phyloP scores from a whole-genome alignment of 805 yeast species.

The Lipomyces sp. region DNA sequence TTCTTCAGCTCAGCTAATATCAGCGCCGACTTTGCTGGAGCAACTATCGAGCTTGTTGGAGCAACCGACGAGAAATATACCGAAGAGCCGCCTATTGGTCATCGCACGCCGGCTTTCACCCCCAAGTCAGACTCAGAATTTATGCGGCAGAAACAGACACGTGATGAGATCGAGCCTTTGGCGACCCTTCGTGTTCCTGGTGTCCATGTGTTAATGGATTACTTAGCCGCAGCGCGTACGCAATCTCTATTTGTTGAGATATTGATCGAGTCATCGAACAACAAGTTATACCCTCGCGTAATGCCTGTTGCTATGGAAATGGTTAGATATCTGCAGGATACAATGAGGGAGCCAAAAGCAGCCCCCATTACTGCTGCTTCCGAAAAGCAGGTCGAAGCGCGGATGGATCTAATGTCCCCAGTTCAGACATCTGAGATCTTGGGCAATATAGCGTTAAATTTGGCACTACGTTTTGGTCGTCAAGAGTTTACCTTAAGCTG shows the following conservation, averaged over 20 bases:
- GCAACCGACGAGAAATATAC: slow-evolving; percentile 29
- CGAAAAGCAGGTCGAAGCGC: not conserved
- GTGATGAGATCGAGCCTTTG: slow-evolving; percentile 13
- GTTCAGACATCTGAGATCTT: slow-evolving; percentile 46
- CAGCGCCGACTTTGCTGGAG: slow-evolving; percentile 32
- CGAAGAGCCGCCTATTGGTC: slow-evolving; percentile 24
- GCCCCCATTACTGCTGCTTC: not conserved
- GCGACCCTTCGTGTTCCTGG: slow-evolving; percentile 40
- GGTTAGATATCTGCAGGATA: slow-evolving; percentile 53
- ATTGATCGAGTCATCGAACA: slow-evolving; percentile 70
- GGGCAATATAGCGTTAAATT: slow-evolving; percentile 61
- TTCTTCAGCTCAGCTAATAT: slow-evolving; percentile 23
- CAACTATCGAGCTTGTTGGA: slow-evolving; percentile 31
- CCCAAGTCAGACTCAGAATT: slow-evolving; percentile 7
- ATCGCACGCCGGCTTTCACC: slow-evolving; percentile 2
- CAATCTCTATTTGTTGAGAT: slow-evolving; percentile 57
- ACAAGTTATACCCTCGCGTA: slow-evolving; percentile 70
- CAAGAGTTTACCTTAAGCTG: slow-evolving; percentile 83
- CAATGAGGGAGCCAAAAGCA: slow-evolving; percentile 47
- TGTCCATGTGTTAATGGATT: slow-evolving; percentile 29
- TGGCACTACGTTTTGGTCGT: slow-evolving; percentile 67
- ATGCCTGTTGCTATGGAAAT: slow-evolving; percentile 77
- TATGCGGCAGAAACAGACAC: not conserved
- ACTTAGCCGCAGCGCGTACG: slow-evolving; percentile 37
- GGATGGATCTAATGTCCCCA: not conserved